Conservation (phyloP, 2,329 filamentous ascomycete genomes). For the Xylaria sp. region DNA sequence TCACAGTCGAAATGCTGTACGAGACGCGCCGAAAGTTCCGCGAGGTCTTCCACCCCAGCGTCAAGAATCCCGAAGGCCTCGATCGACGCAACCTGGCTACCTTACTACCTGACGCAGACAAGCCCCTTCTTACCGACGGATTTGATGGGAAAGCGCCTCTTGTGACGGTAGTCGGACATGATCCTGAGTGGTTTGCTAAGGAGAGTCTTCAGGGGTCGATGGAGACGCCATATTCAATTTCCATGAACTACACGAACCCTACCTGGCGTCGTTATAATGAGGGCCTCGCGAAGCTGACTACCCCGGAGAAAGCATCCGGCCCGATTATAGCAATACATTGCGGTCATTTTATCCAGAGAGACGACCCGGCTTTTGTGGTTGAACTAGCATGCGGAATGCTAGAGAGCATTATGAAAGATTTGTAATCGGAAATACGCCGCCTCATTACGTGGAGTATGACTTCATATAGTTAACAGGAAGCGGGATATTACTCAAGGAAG, state of each 20-base stretch:
- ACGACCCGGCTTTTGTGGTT: slow-evolving; percentile 61
- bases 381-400: slow-evolving; percentile 40
- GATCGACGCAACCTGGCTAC: slow-evolving; percentile 57
- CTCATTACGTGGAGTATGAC: background rate
- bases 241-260: slow-evolving; percentile 63
- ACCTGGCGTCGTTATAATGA: slow-evolving; percentile 66
- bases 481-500: background rate
- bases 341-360: slow-evolving; percentile 67
- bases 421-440: slow-evolving; percentile 6
- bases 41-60: slow-evolving; percentile 60
- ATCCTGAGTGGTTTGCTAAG: slow-evolving; percentile 62
- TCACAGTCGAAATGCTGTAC: slow-evolving; percentile 51
- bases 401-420: slow-evolving; percentile 14
- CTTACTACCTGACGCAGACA: slow-evolving; percentile 57
- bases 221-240: slow-evolving; percentile 52
- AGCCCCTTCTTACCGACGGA: slow-evolving; percentile 54
- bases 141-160: slow-evolving; percentile 52
- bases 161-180: slow-evolving; percentile 64
- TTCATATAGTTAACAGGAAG: background rate
- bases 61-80: slow-evolving; percentile 62
- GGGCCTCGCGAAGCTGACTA: slow-evolving; percentile 59
- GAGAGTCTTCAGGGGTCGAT: slow-evolving; percentile 54
- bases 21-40: slow-evolving; percentile 52
- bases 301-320: slow-evolving; percentile 53
- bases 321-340: slow-evolving; percentile 60